Evolutionary conservation across 23 red algal species (phyloP).

Genomic region (Agarophyton chilense): DNA sequence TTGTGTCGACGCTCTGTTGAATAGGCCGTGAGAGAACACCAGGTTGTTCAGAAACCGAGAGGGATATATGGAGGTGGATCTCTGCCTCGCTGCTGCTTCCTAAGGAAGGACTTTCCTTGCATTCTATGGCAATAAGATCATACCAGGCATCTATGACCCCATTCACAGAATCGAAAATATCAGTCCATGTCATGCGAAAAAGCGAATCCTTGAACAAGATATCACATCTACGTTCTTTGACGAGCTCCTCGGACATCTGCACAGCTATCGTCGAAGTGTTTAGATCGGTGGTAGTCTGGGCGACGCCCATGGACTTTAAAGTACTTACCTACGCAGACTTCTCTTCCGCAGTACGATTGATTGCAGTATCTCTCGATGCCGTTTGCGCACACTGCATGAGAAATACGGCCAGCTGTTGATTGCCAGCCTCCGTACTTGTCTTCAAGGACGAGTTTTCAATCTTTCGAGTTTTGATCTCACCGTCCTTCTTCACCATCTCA

Average conservation of each 20-base stretch:
- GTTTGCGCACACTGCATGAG: slow-evolving; percentile 32
- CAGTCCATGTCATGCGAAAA: no score
- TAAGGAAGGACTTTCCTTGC: no score
- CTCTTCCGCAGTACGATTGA: not conserved
- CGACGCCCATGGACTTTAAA: not conserved
- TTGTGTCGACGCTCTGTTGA: not conserved
- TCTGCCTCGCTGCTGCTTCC: not conserved
- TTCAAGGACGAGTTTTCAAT: slow-evolving; percentile 7
- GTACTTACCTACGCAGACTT: not conserved
- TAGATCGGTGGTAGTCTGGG: no score
- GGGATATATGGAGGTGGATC: not conserved
- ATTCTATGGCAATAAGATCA: no score
- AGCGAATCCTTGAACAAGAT: slow-evolving; percentile 15
- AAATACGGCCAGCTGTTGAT: slow-evolving; percentile 34
- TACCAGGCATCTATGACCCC: no score
- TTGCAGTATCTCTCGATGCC: not conserved
- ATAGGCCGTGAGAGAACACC: not conserved
- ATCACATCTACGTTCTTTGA: slow-evolving; percentile 29
- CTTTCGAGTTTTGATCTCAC: slow-evolving; percentile 5
- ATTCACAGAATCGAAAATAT: no score
- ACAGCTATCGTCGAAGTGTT: no score
- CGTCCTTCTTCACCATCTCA: slow-evolving; percentile 45
- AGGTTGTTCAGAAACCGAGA: not conserved
- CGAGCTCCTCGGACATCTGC: not conserved
- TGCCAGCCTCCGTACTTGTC: not conserved